Evolutionary conservation across 371 early-diverging fungal species (phyloP).

Genomic region (Fennellomyces sp.): DNA sequence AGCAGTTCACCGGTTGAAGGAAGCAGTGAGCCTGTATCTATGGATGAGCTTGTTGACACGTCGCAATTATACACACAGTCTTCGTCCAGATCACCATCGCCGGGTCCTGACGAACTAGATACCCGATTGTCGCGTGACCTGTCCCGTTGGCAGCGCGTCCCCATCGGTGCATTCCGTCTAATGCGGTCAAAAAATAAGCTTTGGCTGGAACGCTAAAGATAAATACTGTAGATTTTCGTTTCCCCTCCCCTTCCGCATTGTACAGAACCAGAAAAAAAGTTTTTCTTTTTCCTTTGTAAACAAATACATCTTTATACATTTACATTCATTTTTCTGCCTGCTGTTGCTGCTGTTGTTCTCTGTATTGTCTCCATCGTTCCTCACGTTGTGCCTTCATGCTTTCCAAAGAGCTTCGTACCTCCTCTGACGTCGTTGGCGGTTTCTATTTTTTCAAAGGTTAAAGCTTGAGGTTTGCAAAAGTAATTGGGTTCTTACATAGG

Average conservation of each 20-base stretch:
- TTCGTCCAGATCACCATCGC: slow-evolving; percentile 56
- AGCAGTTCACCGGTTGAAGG: background rate
- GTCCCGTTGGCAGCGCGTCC: slow-evolving; percentile 64
- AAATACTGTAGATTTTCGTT: background rate
- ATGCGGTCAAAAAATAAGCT: slow-evolving; percentile 47
- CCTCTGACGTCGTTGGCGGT: slow-evolving; percentile 53
- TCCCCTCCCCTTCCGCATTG: background rate
- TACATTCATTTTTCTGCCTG: background rate
- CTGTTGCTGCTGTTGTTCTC: slow-evolving; percentile 20
- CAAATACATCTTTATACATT: background rate
- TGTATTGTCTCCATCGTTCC: slow-evolving; percentile 46
- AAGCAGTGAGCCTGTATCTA: slow-evolving; percentile 36
- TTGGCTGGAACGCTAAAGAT: slow-evolving; percentile 45
- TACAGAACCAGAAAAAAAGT: slow-evolving; percentile 7
- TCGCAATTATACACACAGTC: slow-evolving; percentile 56
- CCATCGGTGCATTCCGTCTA: slow-evolving; percentile 62
- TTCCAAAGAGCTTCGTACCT: slow-evolving; percentile 37
- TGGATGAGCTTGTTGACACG: slow-evolving; percentile 66
- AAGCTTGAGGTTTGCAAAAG: background rate
- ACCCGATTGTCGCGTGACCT: slow-evolving; percentile 52
- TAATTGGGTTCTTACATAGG: slow-evolving; percentile 49
- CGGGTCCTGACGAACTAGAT: slow-evolving; percentile 40
- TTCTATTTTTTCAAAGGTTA: slow-evolving; percentile 19
- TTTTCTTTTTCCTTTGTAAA: background rate
- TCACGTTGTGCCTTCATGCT: slow-evolving; percentile 48